Base-by-base conservation (phyloP, 257 asterid genomes). In the Gentiana dahurica region DNA sequence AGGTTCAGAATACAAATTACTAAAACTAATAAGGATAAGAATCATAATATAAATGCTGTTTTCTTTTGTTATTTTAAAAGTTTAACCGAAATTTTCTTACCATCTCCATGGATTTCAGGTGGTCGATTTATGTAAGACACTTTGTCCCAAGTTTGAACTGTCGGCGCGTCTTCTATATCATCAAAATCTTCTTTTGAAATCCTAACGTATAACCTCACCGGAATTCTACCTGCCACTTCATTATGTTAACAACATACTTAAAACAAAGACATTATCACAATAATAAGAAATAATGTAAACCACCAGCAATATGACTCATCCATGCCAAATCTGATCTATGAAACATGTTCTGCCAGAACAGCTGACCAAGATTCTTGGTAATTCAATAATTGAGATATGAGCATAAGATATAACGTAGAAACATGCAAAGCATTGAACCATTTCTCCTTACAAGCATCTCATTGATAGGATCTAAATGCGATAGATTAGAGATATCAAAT, bases 111-210 rank as follows among this genome's bases (percentile, higher is more conserved):
- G 67, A 80, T 68, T 75, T 89, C 96, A 61, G 84, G 85, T 3
- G 96, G 95, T 64, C 78, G 81, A 63, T 92, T 92, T 53, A 92
- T 76, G 80, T 89, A 92, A 53, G 87, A 82, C 43, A 89, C 59
- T 34, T 72, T 82, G 60, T 88, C 99, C 99, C 99, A 92, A 73
- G 69, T 80, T 57, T 83, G 95, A 56, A 83, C 74, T 48, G 53
- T 35, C 36, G 95, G 77, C 46, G 62, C 72, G 61, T 80, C 89
- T 69, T 83, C 91, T 55, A 88, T 51, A 54, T 79, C 91, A 12
- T 83, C 86, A 51, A 84, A 64, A 77, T 86, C 87, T 67, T 73
- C 84, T 48, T 59, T 63, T 45, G 69, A 49, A 68, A 60, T 77
- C 70, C 92, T 78, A 55, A 92, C 59, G 66, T 88, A 92, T 71